Evolutionary conservation across 257 asterid genomes (phyloP).

Genomic region (Jacaranda mimosifolia): DNA sequence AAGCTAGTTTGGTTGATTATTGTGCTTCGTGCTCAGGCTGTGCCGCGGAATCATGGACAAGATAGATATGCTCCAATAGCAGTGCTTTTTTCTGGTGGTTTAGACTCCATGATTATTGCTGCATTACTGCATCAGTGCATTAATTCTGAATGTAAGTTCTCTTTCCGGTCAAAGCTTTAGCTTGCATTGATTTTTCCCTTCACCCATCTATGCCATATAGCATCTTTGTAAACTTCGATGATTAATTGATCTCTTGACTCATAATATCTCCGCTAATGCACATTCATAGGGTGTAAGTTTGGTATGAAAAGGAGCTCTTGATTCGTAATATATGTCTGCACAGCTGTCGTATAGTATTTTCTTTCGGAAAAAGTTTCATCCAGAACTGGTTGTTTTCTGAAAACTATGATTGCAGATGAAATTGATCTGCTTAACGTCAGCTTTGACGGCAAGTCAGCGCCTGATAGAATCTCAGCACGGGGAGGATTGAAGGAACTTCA

Average conservation of each 20-base stretch:
- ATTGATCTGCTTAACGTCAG: slow-evolving; percentile 95
- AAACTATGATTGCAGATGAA: slow-evolving; percentile 65
- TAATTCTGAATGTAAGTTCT: slow-evolving; percentile 72
- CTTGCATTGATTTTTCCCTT: slow-evolving; percentile 26
- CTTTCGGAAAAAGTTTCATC: slow-evolving; percentile 12
- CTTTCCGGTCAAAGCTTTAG: slow-evolving; percentile 14
- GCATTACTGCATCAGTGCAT: slow-evolving; percentile 86
- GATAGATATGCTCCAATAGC: slow-evolving; percentile 76
- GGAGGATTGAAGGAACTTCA: slow-evolving; percentile 89
- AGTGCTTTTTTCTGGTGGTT: slow-evolving; percentile 95
- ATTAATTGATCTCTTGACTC: slow-evolving; percentile 7
- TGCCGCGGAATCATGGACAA: slow-evolving; percentile 41
- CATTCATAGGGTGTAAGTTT: neutral
- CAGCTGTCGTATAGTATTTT: neutral
- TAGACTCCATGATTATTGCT: slow-evolving; percentile 96
- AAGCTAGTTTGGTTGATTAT: slow-evolving; percentile 18
- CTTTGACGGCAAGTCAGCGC: slow-evolving; percentile 89
- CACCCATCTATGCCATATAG: slow-evolving; percentile 14
- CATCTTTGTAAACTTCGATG: slow-evolving; percentile 9
- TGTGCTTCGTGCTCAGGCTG: slow-evolving; percentile 48
- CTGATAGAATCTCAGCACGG: slow-evolving; percentile 91
- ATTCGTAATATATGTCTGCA: slow-evolving; percentile 9
- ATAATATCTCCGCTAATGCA: neutral
- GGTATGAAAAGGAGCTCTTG: neutral
- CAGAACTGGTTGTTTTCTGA: slow-evolving; percentile 34